Evolutionary conservation across 768 basidiomycete genomes (phyloP), one percentile per base, ranked within the genome.

Genomic region (Boletus sp.): DNA sequence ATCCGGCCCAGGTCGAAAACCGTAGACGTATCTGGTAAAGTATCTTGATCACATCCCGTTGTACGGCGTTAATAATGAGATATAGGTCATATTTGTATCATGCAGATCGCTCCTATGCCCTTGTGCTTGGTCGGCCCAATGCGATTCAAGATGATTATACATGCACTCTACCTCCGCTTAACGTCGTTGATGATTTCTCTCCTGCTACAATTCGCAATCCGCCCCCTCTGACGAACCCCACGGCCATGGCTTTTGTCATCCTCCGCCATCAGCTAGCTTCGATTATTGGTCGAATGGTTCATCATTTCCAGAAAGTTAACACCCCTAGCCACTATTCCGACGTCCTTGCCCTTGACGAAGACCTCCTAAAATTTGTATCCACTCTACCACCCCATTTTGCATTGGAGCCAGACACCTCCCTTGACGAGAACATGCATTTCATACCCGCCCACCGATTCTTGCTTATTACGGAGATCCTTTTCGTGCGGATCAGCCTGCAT

Each of bases 91-190:
- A 92, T 69, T 75, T 97, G 2, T 95, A 96, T 68, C 94, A 98
- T 68, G 94, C 94, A 5, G 94, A 97, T 72, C 85, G 92, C 48
- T 91, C 93, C 11, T 94, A 92, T 71, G 92, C 93, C 14, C 79
- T 96, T 64, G 87, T 94, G n/a, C 77, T 96, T 17, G 94, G 94
- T 36, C 80, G 94, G 61, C 94, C 94, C 5, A 87, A 87, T 63
- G 88, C 90, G 17, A 95, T 97, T 50, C 90, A 93, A 66, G 90
- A 93, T 64, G 87, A 86, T 52, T 95, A 92, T 69, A 90, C 90
- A 6, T 94, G 92, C 39, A 92, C 93, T 0, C 79, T 82, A 50
- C 78, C 84, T 6, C 91, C 91, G 12, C 79, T 84, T 47, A 94
- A 90, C 63, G 79, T 87, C 11, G 85, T 87, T 40, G 86, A 86